Base-by-base conservation (phyloP, 306 rosid species). In the Vigna hirtella region DNA sequence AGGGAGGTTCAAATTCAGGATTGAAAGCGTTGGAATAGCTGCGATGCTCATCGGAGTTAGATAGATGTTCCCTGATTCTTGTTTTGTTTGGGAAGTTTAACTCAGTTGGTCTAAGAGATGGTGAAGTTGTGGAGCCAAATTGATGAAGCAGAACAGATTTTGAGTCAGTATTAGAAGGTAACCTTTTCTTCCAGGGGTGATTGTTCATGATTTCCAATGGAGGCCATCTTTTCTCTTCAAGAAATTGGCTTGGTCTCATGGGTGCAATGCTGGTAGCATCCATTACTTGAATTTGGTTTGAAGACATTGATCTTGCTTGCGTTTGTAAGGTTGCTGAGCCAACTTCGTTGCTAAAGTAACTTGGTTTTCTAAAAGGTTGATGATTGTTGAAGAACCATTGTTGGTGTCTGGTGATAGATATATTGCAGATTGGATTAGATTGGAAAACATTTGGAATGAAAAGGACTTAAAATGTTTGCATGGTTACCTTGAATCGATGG, bases 191-290 rank as follows among this genome's bases (percentile, higher is more conserved):
- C 87, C 83, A 79, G 15, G 45, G 77, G 38, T 74, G 66, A 24
- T 49, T 66, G 34, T 42, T 83, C 20, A 75, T 57, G 72, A 42
- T 78, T n/a, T 86, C 79, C 5, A 62, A 74, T 13, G 88, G 88
- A 65, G 87, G 91, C 89, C 87, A 82, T 50, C 47, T 87, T 84
- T 84, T 87, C 72, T 80, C 84, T 76, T 87, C 90, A 34, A 75
- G 85, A 77, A 90, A 85, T 30, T 80, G 83, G 81, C 88, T 85
- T 53, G 89, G 89, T 85, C 85, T 83, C 74, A 88, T 85, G 12
- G 91, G 91, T 11, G 75, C 83, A 56, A 83, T 84, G 66, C 81
- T 53, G 10, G 40, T 43, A 18, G 59, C n/a, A 55, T 84, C 81
- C 57, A 66, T 58, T 16, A 32, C 20, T 36, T 64, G 79, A 61